Evolutionary conservation across 2,329 filamentous ascomycete species (phyloP), one percentile per base, ranked within the genome.

Genomic region (Talaromyces rugulosus): DNA sequence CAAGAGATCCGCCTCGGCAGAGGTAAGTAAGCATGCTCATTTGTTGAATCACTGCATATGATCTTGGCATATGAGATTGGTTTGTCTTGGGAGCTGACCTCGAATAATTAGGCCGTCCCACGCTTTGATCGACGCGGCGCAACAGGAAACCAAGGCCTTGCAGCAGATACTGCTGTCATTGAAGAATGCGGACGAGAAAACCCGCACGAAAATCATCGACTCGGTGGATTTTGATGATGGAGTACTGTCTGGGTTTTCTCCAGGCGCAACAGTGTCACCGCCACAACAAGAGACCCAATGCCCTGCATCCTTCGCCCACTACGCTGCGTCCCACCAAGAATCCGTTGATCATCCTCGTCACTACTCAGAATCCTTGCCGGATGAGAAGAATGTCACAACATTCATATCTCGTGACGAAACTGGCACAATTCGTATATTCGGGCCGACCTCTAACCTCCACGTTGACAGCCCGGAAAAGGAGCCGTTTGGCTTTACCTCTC

Each of bases 1-100:
- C 60, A 18, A 56, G 64, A 23, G 66, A 67, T 34, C 61, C 63
- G 3, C 66, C 66, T 2, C 66, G 65, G 54, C 59, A 64, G 34
- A 67, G 66, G 66, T 56, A 30, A 14, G 12, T 56, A 30, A 14
- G 12, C 40, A 40, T 36, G 8, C 16, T 44, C n/a, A 56, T 33
- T 50, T 47, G 66, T 42, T 51, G 18, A 64, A 27, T 30, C 34
- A 23, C 23, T 23, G 23, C 23, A 23, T 23, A 23, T 23, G 23
- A 23, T 23, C 23, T 23, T 23, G 23, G 36, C 36, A 40, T n/a
- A 40, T 40, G 36, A n/a, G 16, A 1, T 40, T 6, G 14, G 14
- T 40, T 5, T n/a, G 36, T 7, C 2, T 2, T 8, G 36, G 33
- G 16, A 63, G 66, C 56, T 63, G 64, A 7, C 64, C 63, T 23